phyloP scores from a whole-genome alignment of 2,329 filamentous ascomycete species.

The Hirsutella thompsonii region DNA sequence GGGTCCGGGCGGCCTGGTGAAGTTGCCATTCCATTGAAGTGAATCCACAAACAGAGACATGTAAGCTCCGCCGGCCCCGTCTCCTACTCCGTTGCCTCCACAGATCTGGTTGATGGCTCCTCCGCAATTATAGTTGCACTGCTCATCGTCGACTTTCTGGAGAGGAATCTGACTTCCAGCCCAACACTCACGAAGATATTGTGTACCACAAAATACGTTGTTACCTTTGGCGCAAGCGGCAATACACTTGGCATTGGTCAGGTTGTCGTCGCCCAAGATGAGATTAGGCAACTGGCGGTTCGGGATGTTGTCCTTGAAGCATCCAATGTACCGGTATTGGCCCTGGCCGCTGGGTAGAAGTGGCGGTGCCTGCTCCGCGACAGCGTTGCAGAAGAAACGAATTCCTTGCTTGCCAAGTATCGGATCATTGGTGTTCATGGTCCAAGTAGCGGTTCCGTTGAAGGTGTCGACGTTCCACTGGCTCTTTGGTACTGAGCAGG shows the following conservation, averaged over 20 bases:
- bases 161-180: conserved; percentile 33
- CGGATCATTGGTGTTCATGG: conserved; percentile 43
- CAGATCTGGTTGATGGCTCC: conserved; percentile 38
- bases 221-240: conserved; percentile 23
- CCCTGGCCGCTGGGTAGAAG: conserved; percentile 28
- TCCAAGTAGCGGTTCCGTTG: conserved; percentile 35
- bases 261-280: conserved; percentile 25
- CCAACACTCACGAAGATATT: conserved; percentile 42
- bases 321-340: conserved; percentile 39
- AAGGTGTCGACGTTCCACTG: conserved; percentile 44
- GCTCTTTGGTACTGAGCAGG: conserved; percentile 41
- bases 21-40: conserved; percentile 14
- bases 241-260: conserved; percentile 32
- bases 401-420: conserved; percentile 37
- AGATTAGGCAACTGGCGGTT: conserved; percentile 33
- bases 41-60: conserved; percentile 35
- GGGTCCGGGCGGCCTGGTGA: conserved; percentile 12
- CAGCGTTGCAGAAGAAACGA: conserved; percentile 36
- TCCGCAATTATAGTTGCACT: conserved; percentile 39
- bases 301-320: conserved; percentile 43
- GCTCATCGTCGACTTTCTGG: conserved; percentile 25
- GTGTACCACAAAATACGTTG: conserved; percentile 29
- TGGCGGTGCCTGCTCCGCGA: conserved; percentile 39
- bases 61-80: conserved; percentile 21
- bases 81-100: conserved; percentile 32